These are phyloP conservation scores for Phycomyces blakesleeanus DNA, from an alignment of 192 early-diverging fungal genomes.

Conservation along the genomic window DNA sequence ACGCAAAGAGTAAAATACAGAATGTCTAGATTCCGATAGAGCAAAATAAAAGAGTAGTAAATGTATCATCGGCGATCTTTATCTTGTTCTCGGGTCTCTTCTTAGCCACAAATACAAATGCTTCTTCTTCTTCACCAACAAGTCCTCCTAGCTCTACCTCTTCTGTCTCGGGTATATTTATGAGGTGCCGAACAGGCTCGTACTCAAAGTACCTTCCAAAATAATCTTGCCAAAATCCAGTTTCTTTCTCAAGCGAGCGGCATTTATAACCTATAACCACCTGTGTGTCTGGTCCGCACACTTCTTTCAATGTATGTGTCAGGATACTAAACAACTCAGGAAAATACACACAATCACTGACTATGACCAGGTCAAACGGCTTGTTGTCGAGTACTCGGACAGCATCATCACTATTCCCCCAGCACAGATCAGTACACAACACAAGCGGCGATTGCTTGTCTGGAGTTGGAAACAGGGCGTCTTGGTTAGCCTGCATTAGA, in stretches of 20 bases:
- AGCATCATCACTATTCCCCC: conserved; percentile 43
- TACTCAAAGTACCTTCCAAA: conserved; percentile 51
- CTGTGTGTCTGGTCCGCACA: conserved; percentile 31
- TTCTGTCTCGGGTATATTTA: conserved; percentile 3
- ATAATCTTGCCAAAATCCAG: conserved; percentile 47
- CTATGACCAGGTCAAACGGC: conserved; percentile 40
- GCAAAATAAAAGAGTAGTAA: conserved; percentile 43
- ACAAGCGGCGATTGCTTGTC: too few species aligned
- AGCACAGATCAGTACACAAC: conserved; percentile 4
- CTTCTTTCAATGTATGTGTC: conserved; percentile 36
- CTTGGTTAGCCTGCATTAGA: conserved; percentile 40
- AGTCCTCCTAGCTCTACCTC: conserved; percentile 9
- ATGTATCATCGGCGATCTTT: conserved; percentile 42
- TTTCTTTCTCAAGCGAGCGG: conserved; percentile 44
- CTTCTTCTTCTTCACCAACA: conserved; percentile 39
- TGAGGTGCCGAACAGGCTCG: conserved; percentile 35
- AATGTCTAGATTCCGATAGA: conserved; percentile 33
- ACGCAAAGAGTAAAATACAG: too few species aligned
- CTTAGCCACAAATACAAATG: conserved; percentile 37
- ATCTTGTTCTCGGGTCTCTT: conserved; percentile 36
- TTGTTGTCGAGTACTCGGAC: conserved; percentile 12
- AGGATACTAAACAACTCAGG: conserved; percentile 43
- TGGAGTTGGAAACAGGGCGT: conserved; percentile 17
- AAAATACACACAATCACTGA: conserved; percentile 51
- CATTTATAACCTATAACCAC: conserved; percentile 52